These are phyloP conservation scores for Microbotryum lychnidis-dioicae DNA, from an alignment of 1,284 basidiomycete genomes.

Conservation along the genomic window DNA sequence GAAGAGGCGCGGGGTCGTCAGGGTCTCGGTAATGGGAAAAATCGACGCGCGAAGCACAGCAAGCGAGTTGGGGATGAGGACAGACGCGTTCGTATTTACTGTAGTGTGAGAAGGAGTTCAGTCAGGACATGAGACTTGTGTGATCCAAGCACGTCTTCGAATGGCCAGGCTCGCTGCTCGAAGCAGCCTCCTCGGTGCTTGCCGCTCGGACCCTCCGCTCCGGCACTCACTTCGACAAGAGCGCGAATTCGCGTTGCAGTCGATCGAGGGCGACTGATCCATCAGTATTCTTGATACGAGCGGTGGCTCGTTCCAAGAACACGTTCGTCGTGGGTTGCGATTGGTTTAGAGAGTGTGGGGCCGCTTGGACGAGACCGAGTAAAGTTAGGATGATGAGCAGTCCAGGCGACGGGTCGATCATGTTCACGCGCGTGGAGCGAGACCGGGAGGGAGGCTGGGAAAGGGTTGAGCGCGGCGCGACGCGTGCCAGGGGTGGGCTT, in stretches of 20 bases:
- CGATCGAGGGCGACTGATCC: constrained; percentile 7
- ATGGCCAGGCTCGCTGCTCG: too few species aligned
- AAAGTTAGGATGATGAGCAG: not conserved
- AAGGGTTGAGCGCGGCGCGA: too few species aligned
- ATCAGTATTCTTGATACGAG: constrained; percentile 7
- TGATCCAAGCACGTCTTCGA: not conserved
- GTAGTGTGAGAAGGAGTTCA: not conserved
- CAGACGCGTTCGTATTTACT: constrained; percentile 23
- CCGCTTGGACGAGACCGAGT: not conserved
- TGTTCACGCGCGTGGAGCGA: too few species aligned
- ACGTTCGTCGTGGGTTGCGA: constrained; percentile 5
- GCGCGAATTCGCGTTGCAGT: constrained; percentile 1
- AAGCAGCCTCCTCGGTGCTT: too few species aligned
- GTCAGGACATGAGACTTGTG: not conserved
- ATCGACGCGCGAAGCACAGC: not conserved
- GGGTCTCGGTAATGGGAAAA: not conserved
- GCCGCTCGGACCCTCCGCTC: too few species aligned
- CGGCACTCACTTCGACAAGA: constrained; percentile 1
- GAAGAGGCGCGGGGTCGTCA: not conserved
- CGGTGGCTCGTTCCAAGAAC: too few species aligned
- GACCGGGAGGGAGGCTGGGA: too few species aligned
- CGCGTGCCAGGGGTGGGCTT: too few species aligned
- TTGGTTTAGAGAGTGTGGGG: not conserved
- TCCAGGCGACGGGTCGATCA: too few species aligned
- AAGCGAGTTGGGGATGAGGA: not conserved